phyloP scores from a whole-genome alignment of 108 stramenopile species.

The Conticribra weissflogii region DNA sequence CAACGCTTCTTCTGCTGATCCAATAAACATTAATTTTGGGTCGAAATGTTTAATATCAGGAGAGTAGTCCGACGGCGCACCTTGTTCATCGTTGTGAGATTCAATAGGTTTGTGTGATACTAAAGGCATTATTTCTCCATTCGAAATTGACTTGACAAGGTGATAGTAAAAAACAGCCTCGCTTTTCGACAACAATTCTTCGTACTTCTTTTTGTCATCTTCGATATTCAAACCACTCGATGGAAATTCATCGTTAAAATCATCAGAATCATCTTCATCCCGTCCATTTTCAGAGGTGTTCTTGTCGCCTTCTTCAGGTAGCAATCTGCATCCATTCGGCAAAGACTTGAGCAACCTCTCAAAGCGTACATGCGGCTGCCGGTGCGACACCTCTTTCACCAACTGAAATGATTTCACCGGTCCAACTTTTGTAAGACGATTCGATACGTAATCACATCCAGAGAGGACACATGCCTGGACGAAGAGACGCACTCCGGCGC shows the following conservation, averaged over 20 bases:
- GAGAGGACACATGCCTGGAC: conserved; percentile 92
- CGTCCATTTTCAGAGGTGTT: conserved; percentile 23
- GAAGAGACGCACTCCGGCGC: conserved; percentile 82
- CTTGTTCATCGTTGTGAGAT: background rate
- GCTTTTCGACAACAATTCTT: conserved; percentile 68
- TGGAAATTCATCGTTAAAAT: conserved; percentile 9
- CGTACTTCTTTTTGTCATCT: conserved; percentile 56
- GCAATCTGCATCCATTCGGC: conserved; percentile 19
- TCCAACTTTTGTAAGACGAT: conserved; percentile 85
- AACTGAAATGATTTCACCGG: conserved; percentile 88
- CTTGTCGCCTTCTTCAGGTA: conserved; percentile 22
- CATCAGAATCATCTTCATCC: conserved; percentile 16
- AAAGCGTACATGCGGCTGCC: conserved; percentile 54
- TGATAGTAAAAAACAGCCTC: conserved; percentile 91
- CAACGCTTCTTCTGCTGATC: conserved; percentile 22
- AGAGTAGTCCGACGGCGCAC: background rate
- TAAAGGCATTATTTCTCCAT: conserved; percentile 36
- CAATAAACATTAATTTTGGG: conserved; percentile 19
- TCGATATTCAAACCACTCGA: conserved; percentile 15
- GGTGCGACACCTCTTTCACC: conserved; percentile 67
- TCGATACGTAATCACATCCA: conserved; percentile 95
- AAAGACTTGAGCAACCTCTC: conserved; percentile 50
- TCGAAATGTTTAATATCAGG: conserved; percentile 13
- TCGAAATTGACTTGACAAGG: conserved; percentile 42
- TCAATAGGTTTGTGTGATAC: conserved; percentile 25